Percentiles rank a stretch among this genome's conserved stretches.
These are phyloP conservation scores for Saccharomycopsis sp. DNA, from an alignment of 805 yeast species.

Conservation along the genomic window DNA sequence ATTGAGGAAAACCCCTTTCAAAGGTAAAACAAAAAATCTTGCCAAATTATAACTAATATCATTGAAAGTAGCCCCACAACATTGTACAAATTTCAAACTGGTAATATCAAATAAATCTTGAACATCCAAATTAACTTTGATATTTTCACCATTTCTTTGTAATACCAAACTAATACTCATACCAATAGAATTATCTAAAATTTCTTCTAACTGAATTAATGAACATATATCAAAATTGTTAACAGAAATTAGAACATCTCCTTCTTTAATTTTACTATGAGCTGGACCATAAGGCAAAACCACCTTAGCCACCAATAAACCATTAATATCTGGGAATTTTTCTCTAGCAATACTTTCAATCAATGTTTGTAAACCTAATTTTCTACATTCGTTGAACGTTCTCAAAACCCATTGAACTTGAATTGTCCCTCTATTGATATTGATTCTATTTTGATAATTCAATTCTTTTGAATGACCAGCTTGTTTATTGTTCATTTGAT, in stretches of 20 bases:
- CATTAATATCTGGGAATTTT: conserved; percentile 19
- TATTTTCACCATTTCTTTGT: conserved; percentile 19
- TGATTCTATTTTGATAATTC: conserved; percentile 16
- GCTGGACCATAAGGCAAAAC: conserved; percentile 19
- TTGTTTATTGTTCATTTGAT: conserved; percentile 8
- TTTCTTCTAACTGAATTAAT: conserved; percentile 18
- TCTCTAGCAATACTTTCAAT: conserved; percentile 19
- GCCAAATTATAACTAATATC: conserved; percentile 19
- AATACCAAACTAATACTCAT: conserved; percentile 15
- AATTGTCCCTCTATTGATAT: conserved; percentile 18
- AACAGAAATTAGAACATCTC: conserved; percentile 18
- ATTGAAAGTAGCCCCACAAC: conserved; percentile 19
- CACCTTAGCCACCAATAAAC: conserved; percentile 18
- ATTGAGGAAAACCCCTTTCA: conserved; percentile 18
- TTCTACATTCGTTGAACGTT: conserved; percentile 19
- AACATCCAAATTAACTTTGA: conserved; percentile 15
- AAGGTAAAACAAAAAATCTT: conserved; percentile 17
- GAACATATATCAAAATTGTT: conserved; percentile 19
- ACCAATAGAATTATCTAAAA: conserved; percentile 18
- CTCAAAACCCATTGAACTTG: conserved; percentile 19
- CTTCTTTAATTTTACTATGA: conserved; percentile 17
- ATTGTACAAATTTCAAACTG: conserved; percentile 15
- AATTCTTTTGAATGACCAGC: conserved; percentile 2
- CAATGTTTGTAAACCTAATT: conserved; percentile 18
- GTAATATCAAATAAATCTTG: conserved; percentile 18